Percentiles rank a stretch among this genome's conserved stretches.
Conservation (phyloP, 306 rosid species). For the Lotus japonicus region DNA sequence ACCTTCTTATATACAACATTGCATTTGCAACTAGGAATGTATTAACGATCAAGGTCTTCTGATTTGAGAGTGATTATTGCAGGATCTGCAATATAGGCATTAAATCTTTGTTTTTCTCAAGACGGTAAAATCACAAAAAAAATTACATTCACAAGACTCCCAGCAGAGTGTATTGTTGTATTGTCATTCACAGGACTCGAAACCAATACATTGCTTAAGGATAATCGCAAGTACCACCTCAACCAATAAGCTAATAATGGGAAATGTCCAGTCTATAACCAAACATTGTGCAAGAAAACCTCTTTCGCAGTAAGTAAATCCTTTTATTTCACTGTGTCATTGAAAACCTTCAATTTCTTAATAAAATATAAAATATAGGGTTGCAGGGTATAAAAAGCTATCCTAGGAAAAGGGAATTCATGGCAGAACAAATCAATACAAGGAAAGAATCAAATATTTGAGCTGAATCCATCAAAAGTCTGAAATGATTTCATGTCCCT, state of each 20-base stretch:
- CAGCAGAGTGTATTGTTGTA: too few relatives aligned
- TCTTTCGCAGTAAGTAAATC: not conserved
- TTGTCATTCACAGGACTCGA: too few relatives aligned
- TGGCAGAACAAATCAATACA: too few relatives aligned
- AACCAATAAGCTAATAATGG: not conserved
- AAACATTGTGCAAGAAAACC: conserved; percentile 4
- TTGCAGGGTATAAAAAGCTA: not conserved
- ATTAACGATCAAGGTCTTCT: not conserved
- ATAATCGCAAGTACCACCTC: too few relatives aligned
- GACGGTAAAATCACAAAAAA: too few relatives aligned
- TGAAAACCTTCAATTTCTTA: not conserved
- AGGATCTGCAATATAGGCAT: conserved; percentile 9
- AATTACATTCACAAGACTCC: too few relatives aligned
- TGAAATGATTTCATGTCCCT: not conserved
- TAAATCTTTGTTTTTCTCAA: too few relatives aligned
- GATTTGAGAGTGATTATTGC: not conserved
- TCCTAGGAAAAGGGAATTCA: not conserved
- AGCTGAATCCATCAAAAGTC: conserved; percentile 13
- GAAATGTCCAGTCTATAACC: not conserved
- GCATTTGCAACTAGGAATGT: not conserved
- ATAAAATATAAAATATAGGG: not conserved
- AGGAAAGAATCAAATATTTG: not conserved
- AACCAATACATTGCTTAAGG: too few relatives aligned
- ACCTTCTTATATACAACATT: conserved; percentile 22
- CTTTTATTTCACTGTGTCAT: not conserved